Evolutionary conservation across 495 filamentous ascomycete species (phyloP).

Genomic region (Extremus antarcticus): DNA sequence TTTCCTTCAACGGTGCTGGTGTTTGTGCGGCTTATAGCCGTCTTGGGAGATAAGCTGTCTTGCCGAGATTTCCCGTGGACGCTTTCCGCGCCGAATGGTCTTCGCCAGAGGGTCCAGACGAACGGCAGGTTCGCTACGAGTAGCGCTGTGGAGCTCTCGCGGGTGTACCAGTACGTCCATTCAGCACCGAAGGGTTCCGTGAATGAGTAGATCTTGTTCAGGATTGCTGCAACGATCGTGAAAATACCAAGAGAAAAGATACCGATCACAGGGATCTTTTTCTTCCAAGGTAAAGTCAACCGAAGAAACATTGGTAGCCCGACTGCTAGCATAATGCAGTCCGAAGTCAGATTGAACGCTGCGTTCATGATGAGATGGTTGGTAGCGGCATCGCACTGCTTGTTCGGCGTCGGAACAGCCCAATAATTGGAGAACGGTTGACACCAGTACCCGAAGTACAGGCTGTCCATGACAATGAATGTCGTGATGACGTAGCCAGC

Average conservation of each 20-base stretch:
- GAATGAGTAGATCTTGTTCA: constrained; percentile 61
- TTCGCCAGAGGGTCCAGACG: constrained; percentile 38
- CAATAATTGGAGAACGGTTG: constrained; percentile 47
- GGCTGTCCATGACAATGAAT: constrained; percentile 49
- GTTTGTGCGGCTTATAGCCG: background rate
- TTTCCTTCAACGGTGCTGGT: background rate
- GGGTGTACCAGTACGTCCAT: constrained; percentile 59
- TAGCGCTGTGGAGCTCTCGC: constrained; percentile 52
- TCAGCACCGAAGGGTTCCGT: constrained; percentile 40
- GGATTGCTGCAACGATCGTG: constrained; percentile 49
- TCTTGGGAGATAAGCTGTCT: background rate
- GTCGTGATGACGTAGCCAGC: constrained; percentile 42
- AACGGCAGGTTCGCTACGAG: constrained; percentile 55
- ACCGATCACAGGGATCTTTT: constrained; percentile 43
- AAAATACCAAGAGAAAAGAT: constrained; percentile 49
- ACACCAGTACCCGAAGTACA: constrained; percentile 57
- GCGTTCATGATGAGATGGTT: constrained; percentile 55
- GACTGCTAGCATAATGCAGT: constrained; percentile 49
- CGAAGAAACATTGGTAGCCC: constrained; percentile 49
- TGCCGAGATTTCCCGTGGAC: constrained; percentile 2
- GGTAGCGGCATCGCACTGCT: constrained; percentile 32
- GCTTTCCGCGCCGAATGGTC: background rate
- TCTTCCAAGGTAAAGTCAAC: constrained; percentile 25
- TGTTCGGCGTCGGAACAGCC: constrained; percentile 14
- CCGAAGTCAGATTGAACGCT: constrained; percentile 57